These are phyloP conservation scores for Boletus holoroseus DNA, from an alignment of 1,284 basidiomycete genomes.

Conservation along the genomic window DNA sequence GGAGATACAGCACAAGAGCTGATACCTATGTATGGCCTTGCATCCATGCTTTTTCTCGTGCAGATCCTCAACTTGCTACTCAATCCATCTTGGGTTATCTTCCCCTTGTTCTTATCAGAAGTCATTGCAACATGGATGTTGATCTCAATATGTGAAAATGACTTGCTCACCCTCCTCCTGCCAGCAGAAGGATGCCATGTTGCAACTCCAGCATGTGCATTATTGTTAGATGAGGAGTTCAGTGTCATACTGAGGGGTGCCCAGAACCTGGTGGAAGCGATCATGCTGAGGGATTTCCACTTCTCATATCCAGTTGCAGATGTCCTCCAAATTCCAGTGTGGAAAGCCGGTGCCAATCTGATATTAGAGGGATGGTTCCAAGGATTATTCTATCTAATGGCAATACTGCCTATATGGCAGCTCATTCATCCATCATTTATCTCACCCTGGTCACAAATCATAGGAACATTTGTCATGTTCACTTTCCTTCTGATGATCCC, in stretches of 20 bases:
- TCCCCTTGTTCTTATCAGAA: background rate
- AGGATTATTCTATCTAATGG: background rate
- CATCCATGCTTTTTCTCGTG: background rate
- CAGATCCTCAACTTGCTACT: background rate
- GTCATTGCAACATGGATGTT: background rate
- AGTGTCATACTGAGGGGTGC: background rate
- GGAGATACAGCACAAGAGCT: background rate
- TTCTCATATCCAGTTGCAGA: background rate
- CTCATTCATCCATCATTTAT: background rate
- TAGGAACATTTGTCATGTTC: fast-evolving
- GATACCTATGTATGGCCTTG: constrained; percentile 1
- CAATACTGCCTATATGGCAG: background rate
- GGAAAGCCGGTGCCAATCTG: background rate
- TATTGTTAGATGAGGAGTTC: constrained; percentile 5
- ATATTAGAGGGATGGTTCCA: background rate
- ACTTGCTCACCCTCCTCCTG: background rate
- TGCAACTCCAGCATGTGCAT: background rate
- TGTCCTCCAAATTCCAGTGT: background rate
- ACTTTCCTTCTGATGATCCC: background rate
- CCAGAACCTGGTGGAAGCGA: constrained; percentile 1
- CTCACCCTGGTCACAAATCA: background rate
- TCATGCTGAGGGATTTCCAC: constrained; percentile 2
- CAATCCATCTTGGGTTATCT: background rate
- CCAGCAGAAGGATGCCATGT: background rate
- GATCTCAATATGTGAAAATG: background rate